Base-by-base conservation (phyloP, 345 rosid genomes). In the Firmiana major region DNA sequence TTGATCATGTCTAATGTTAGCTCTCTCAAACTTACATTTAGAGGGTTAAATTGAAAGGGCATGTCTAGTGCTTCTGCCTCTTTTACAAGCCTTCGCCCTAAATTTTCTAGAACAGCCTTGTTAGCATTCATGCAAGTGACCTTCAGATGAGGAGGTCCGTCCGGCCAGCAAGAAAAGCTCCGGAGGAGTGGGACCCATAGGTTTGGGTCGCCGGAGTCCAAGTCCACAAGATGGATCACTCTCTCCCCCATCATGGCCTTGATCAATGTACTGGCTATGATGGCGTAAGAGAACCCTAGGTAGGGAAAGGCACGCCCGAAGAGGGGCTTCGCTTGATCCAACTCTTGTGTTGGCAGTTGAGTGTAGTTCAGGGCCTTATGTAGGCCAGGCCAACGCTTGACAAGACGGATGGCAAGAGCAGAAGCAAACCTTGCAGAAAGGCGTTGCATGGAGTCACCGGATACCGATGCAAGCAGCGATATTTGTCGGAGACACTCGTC, bases 361-460 rank as follows among this genome's bases (percentile, higher is more conserved):
- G 75, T 13, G 46, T 73, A 77, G 77, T 79, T 87, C 45, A 85
- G 9, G 57, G 88, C 86, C 53, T 77, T 88, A 72, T 84, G 75
- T 16, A 87, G 55, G 57, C 93, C 90, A 0, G 85, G 85, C 93
- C 91, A 86, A 11, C 85, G 83, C 82, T 81, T 88, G 74, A 87
- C 79, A 3, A 88, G 81, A 12, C 86, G 87, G n/a, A 76, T 60
- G 6, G 89, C 88, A 0, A 90, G 81, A 34, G 87, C 88, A 0
- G 87, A 84, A 69, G 90, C 85, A 3, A 86, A 88, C 46, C 76
- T 54, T 12, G 86, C 84, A 0, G 90, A 86, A 7, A 88, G 80
- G 12, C 91, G 75, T 59, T 90, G 93, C 83, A 87, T 81, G 73
- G 90, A 83, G 79, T 90, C 88, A 0, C 91, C 89, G 1, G 85